Evolutionary conservation across 2,329 filamentous ascomycete species (phyloP), one percentile per base, ranked within the genome.

Genomic region (Pseudopyricularia cyperi): DNA sequence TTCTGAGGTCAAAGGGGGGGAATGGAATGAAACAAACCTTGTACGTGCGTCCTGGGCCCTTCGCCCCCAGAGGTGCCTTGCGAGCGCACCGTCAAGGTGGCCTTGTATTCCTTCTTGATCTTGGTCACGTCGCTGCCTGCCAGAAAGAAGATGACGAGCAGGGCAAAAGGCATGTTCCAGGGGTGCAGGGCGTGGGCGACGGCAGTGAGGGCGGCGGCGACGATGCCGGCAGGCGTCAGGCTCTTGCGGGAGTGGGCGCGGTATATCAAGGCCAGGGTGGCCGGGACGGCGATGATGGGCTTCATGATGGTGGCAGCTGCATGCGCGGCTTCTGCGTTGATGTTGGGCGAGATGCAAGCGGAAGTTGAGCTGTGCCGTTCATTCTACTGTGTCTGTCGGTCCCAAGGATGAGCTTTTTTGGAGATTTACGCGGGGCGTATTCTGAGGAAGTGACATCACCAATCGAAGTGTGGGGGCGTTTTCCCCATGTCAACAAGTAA

Each of bases 161-260:
- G 75, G 28, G 78, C 78, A 68, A 96, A 94, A n/a, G 89, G 90
- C n/a, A 90, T 72, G 55, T 87, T 87, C 84, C 89, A 96, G 3
- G 91, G 91, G 66, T 97, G 90, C n/a, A 90, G 70, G 15, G 89
- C 89, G 66, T 98, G 93, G 11, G 85, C 79, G 46, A 77, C 66
- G 4, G 89, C 90, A 4, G 90, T 95, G 44, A 85, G 60, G 5
- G 75, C 72, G 3, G 91, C 91, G 12, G 79, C 77, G 35, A 84
- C 59, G 59, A 95, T 79, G 55, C 90, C 91, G 7, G 75, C 69
- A 0, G 84, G 79, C 1, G 91, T 97, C 37, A 98, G 76, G 24
- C 85, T 90, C 52, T 87, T 84, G 59, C 81, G 82, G 47, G 76
- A 80, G 68, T 79, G 79, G 33, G 87, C 84, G 54, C 86, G 77